Evolutionary conservation across 1,284 basidiomycete species (phyloP).

Genomic region (Cryptococcus neoformans): DNA sequence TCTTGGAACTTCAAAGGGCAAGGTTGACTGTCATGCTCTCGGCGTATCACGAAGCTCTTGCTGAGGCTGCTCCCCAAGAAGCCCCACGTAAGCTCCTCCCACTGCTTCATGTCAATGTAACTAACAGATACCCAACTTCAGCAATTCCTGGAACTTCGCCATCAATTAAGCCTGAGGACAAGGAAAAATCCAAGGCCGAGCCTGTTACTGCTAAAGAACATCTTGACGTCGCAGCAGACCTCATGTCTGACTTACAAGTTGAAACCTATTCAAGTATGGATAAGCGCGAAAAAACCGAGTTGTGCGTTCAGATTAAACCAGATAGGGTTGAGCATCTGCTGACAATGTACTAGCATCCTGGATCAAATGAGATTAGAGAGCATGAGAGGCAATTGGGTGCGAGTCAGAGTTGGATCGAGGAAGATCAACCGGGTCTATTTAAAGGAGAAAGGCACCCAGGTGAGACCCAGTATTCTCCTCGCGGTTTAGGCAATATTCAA

Average conservation of each 20-base stretch:
- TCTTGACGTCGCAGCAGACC: constrained; percentile 76
- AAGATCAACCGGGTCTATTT: constrained; percentile 95
- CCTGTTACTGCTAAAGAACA: constrained; percentile 55
- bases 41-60: constrained; percentile 72
- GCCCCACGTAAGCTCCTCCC: constrained; percentile 24
- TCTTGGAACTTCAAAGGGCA: constrained; percentile 94
- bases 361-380: constrained; percentile 97
- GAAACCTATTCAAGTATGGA: constrained; percentile 99
- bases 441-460: constrained; percentile 83
- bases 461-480: constrained; percentile 45
- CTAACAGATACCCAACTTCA: background rate
- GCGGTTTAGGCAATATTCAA: background rate
- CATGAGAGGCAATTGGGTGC: constrained; percentile 73
- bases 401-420: constrained; percentile 83
- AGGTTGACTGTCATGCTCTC: constrained; percentile 84
- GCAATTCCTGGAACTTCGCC: background rate
- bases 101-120: background rate
- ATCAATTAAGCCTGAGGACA: constrained; percentile 19
- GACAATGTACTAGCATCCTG: constrained; percentile 57
- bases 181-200: constrained; percentile 30
- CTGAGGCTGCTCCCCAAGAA: constrained; percentile 43
- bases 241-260: constrained; percentile 92
- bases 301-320: constrained; percentile 50
- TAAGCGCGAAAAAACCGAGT: constrained; percentile 95
- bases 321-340: background rate